A percentile compares a stretch with the other conserved stretches of the same genome.
Evolutionary conservation across 345 rosid genomes (phyloP).

Genomic region (Bretschneidera sinensis): DNA sequence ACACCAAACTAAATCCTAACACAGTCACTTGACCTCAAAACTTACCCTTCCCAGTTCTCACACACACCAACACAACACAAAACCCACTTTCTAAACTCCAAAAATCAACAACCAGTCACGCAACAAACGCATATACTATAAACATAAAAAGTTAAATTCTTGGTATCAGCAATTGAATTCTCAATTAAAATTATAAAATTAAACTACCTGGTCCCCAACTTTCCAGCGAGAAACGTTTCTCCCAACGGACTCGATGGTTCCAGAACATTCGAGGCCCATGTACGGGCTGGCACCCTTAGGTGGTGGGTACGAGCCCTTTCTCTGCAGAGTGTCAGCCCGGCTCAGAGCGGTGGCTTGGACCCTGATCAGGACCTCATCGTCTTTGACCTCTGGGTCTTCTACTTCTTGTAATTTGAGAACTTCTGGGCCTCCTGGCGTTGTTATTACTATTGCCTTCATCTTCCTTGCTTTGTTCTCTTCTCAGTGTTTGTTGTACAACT

Average conservation of each 20-base stretch:
- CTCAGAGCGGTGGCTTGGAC: slow-evolving; percentile 73
- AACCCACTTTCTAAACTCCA: too few species aligned
- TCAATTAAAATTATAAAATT: too few species aligned
- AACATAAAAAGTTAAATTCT: not conserved
- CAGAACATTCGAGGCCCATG: slow-evolving; percentile 86
- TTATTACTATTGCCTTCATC: slow-evolving; percentile 85
- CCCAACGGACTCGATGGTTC: slow-evolving; percentile 61
- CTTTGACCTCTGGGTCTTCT: slow-evolving; percentile 56
- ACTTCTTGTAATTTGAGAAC: slow-evolving; percentile 71
- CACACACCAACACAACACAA: too few species aligned
- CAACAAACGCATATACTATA: too few species aligned
- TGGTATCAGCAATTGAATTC: too few species aligned
- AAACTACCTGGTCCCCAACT: slow-evolving; percentile 63
- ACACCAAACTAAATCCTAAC: too few species aligned
- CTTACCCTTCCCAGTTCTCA: not conserved
- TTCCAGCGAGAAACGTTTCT: slow-evolving; percentile 69
- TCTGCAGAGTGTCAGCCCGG: slow-evolving; percentile 71
- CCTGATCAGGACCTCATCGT: slow-evolving; percentile 67
- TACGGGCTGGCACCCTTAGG: slow-evolving; percentile 71
- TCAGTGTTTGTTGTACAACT: not conserved
- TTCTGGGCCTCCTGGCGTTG: slow-evolving; percentile 64
- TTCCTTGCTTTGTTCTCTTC: not conserved
- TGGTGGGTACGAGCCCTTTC: slow-evolving; percentile 68
- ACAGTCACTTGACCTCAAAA: not conserved
- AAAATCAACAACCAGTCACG: not conserved